phyloP scores from a whole-genome alignment of 2,329 filamentous ascomycete genomes.

The Aspergillus sp. region DNA sequence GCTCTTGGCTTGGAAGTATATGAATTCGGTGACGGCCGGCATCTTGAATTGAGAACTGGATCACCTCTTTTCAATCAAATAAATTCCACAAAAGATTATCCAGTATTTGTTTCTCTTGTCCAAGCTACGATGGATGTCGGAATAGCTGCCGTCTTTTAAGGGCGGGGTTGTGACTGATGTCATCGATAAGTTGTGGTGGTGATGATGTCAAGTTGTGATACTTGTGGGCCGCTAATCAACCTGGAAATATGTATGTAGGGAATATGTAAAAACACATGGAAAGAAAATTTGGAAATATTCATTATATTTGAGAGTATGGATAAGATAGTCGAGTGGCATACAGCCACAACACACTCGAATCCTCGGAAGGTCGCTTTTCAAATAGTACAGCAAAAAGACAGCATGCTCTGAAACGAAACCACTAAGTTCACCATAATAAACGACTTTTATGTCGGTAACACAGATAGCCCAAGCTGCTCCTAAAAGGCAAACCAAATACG shows the following conservation, averaged over 20 bases:
- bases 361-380: slow-evolving; percentile 25
- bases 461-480: slow-evolving; percentile 25
- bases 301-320: slow-evolving; percentile 8
- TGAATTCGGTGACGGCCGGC: slow-evolving; percentile 34
- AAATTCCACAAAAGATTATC: neutral
- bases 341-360: neutral
- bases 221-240: neutral
- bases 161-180: slow-evolving; percentile 6
- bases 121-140: neutral
- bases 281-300: neutral
- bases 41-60: slow-evolving; percentile 15
- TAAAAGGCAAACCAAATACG: slow-evolving; percentile 14
- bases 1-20: slow-evolving; percentile 39
- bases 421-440: slow-evolving; percentile 19
- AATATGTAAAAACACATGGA: neutral
- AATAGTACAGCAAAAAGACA: slow-evolving; percentile 32
- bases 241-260: neutral
- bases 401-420: slow-evolving; percentile 19
- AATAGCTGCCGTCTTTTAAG: neutral
- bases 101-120: neutral
- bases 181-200: slow-evolving; percentile 1
- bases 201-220: slow-evolving; percentile 3
- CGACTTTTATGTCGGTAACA: slow-evolving; percentile 14
- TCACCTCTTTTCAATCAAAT: neutral
- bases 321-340: slow-evolving; percentile 5